Conservation (phyloP, 305 asterid species). For the Petunia hybrid region DNA sequence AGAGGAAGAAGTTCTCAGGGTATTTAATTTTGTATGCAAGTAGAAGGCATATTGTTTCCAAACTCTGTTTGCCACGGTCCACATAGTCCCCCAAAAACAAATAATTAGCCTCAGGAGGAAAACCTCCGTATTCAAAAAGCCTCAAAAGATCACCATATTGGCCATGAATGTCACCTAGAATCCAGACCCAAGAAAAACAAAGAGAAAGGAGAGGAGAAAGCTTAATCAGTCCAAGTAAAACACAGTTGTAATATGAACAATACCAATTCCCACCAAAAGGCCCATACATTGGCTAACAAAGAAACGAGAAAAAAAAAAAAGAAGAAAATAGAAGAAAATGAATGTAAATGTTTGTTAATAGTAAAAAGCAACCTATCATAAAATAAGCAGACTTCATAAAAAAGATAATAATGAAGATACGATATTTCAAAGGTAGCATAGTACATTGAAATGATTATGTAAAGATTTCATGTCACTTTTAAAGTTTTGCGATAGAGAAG, state of each 20-base stretch:
- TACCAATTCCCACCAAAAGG: background rate
- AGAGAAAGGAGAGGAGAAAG: constrained; percentile 2
- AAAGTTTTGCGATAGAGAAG: constrained; percentile 1
- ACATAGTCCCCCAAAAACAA: constrained; percentile 48
- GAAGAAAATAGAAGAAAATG: background rate
- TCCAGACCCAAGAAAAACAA: constrained; percentile 9
- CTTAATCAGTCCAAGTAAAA: constrained; percentile 23
- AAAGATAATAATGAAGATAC: background rate
- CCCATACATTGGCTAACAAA: background rate
- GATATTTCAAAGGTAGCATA: background rate
- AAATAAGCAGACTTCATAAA: background rate
- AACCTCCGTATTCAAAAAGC: constrained; percentile 48
- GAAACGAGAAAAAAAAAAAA: no score
- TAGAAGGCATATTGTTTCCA: constrained; percentile 47
- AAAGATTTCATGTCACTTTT: constrained; percentile 24
- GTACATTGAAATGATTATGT: background rate
- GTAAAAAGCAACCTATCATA: background rate
- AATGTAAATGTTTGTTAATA: background rate
- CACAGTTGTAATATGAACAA: background rate
- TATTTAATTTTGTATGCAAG: constrained; percentile 49
- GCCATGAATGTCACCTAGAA: constrained; percentile 49
- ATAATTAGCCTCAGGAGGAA: constrained; percentile 48
- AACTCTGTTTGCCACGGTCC: constrained; percentile 47
- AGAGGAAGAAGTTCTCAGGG: constrained; percentile 48
- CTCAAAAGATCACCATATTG: constrained; percentile 51